phyloP scores from a whole-genome alignment of 2,329 filamentous ascomycete species.

The Ceratocystis colombiana region DNA sequence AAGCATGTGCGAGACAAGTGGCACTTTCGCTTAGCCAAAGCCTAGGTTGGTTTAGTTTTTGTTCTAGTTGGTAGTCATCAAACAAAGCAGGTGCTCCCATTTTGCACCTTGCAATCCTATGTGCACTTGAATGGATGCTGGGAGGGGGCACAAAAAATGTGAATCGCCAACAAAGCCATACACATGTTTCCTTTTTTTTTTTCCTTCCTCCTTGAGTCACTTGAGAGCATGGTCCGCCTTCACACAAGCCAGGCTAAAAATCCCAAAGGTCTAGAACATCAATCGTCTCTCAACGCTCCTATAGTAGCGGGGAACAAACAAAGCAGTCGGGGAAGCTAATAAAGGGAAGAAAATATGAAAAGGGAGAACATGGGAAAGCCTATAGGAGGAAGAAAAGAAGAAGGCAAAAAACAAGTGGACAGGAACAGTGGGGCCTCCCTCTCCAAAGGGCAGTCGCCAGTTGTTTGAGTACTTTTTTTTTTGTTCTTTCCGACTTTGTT shows the following conservation, averaged over 20 bases:
- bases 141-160: background rate
- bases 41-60: background rate
- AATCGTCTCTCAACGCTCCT: background rate
- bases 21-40: slow-evolving; percentile 12
- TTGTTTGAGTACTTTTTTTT: background rate
- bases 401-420: background rate
- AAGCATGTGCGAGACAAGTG: slow-evolving; percentile 14
- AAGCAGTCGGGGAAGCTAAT: background rate
- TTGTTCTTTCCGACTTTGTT: background rate
- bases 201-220: too few relatives aligned
- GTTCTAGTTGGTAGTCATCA: background rate
- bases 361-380: background rate
- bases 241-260: background rate
- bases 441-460: background rate
- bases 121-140: too few relatives aligned
- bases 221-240: too few relatives aligned
- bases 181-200: background rate
- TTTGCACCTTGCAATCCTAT: too few relatives aligned
- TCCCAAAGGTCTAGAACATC: background rate
- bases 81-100: background rate
- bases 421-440: background rate
- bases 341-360: background rate
- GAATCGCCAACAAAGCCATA: background rate
- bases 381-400: background rate
- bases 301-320: background rate